Evolutionary conservation across 345 rosid genomes (phyloP), one percentile per base, ranked within the genome.

Genomic region (Lepidium sativum): DNA sequence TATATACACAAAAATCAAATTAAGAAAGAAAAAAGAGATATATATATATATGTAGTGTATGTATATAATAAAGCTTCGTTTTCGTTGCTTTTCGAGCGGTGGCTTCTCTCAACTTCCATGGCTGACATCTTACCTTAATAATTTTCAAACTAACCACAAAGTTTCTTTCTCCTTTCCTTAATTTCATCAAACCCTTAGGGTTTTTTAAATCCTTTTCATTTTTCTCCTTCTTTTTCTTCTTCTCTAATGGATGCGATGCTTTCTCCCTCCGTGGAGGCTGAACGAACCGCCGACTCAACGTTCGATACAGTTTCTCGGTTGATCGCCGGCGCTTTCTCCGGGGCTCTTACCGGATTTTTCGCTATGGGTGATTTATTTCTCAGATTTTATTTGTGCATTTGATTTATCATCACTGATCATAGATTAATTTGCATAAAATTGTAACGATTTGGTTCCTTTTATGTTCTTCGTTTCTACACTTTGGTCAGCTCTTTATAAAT

Each of bases 341-440:
- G 86, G 0, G 81, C 88, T 61, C 83, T 86, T 20, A 79, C 87
- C 1, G 90, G 92, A 3, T 56, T 86, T 63, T 81, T 89, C 51
- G 94, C 89, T 45, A 69, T 86, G 40, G 84, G 96, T 88, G 43
- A 52, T 42, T 18, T 5, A 6, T 2, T 68, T 33, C 3, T 21
- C 37, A 14, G 39, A 48, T 56, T 10, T 33, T 55, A 25, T 57
- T 49, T 71, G 25, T 70, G n/a, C 60, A 50, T 60, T 49, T 69
- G 44, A 42, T 29, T 3, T 2, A 25, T 63, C 6, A 12, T 25
- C 12, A 31, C 60, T 67, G 55, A 51, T 60, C 60, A 58, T 43
- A 10, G 9, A 25, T 43, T 55, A 4, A 50, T 42, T 21, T 25
- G n/a, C n/a, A 33, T 23, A 25, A 32, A 8, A 16, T 9, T 71